phyloP scores from a whole-genome alignment of 768 basidiomycete species.

The Psilocybe cyanescens region DNA sequence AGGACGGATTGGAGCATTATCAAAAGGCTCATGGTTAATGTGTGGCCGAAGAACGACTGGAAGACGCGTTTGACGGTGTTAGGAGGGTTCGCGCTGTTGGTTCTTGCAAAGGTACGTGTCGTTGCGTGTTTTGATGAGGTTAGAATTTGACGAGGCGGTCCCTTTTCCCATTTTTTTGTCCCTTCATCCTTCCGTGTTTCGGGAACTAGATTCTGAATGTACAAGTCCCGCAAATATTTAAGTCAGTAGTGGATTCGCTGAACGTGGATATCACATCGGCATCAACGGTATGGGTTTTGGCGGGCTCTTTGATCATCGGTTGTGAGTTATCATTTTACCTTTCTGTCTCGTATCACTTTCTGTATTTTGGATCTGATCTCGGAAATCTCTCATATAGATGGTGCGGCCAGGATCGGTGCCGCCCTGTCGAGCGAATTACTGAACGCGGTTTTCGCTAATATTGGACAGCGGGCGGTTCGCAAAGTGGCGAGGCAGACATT shows the following conservation, averaged over 20 bases:
- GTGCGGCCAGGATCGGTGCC: slow-evolving; percentile 86
- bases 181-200: no score
- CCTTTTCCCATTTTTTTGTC: no score
- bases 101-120: slow-evolving; percentile 78
- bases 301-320: slow-evolving; percentile 87
- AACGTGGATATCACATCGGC: slow-evolving; percentile 78
- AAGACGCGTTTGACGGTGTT: slow-evolving; percentile 82
- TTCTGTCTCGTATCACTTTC: neutral
- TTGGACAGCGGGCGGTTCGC: slow-evolving; percentile 92
- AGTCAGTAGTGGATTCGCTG: slow-evolving; percentile 85
- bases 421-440: slow-evolving; percentile 90
- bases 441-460: slow-evolving; percentile 95
- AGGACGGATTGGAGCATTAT: slow-evolving; percentile 87
- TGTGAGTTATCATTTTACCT: slow-evolving; percentile 58
- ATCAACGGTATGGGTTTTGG: slow-evolving; percentile 89
- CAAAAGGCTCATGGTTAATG: slow-evolving; percentile 79
- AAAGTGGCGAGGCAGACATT: slow-evolving; percentile 97
- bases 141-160: neutral
- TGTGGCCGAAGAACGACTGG: slow-evolving; percentile 92
- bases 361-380: no score
- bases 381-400: slow-evolving; percentile 57
- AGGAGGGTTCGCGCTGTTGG: slow-evolving; percentile 77
- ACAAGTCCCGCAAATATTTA: slow-evolving; percentile 98
- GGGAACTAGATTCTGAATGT: slow-evolving; percentile 81
- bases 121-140: no score